phyloP scores from a whole-genome alignment of 441 rosid species.

The Jatropha podagrica region DNA sequence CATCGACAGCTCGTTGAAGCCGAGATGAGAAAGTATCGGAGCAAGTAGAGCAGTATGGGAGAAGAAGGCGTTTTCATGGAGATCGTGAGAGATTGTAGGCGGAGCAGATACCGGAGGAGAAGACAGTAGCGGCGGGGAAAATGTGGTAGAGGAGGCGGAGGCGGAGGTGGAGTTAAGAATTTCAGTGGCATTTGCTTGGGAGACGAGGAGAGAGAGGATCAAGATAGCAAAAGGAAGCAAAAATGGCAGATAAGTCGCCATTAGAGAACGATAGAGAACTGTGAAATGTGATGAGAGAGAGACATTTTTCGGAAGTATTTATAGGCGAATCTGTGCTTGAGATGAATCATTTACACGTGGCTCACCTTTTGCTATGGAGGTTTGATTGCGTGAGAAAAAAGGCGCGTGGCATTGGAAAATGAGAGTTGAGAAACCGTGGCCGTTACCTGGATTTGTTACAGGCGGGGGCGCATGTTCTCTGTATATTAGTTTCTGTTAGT shows the following conservation, averaged over 20 bases:
- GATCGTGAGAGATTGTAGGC: slow-evolving; percentile 12
- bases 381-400: background rate
- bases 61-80: slow-evolving; percentile 29
- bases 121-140: slow-evolving; percentile 10
- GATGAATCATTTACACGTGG: background rate
- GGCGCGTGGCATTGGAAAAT: background rate
- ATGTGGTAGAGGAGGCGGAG: background rate
- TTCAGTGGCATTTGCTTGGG: slow-evolving; percentile 11
- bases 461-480: background rate
- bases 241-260: slow-evolving; percentile 30
- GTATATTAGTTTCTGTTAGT: background rate
- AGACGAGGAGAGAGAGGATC: slow-evolving; percentile 12
- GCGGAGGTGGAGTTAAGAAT: slow-evolving; percentile 8
- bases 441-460: background rate
- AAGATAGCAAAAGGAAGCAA: slow-evolving; percentile 7
- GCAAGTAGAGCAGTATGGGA: slow-evolving; percentile 35
- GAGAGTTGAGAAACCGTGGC: background rate
- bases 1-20: slow-evolving; percentile 51
- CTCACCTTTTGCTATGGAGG: background rate
- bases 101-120: slow-evolving; percentile 16
- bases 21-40: slow-evolving; percentile 59
- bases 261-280: slow-evolving; percentile 7
- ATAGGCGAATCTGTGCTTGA: background rate
- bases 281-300: background rate
- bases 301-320: background rate